Evolutionary conservation across 1,284 basidiomycete genomes (phyloP).

Genomic region (Trichosporon asahii): DNA sequence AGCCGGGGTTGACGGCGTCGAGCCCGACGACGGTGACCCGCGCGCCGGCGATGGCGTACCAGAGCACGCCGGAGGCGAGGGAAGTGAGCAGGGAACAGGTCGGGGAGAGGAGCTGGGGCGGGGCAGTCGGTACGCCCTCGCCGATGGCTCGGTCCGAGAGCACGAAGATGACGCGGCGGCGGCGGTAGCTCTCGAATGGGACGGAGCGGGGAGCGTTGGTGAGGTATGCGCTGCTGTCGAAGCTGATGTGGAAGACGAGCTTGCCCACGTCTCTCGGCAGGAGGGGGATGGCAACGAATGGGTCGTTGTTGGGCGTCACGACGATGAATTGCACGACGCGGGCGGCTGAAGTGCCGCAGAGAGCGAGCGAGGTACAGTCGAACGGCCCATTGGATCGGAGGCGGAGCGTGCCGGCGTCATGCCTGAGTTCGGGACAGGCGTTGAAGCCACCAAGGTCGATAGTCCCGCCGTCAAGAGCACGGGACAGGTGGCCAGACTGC

Average conservation of each 20-base stretch:
- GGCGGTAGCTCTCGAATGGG: not conserved
- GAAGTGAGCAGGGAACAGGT: not conserved
- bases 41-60: not conserved
- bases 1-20: not conserved
- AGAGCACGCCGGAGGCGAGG: not conserved
- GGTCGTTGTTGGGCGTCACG: not conserved
- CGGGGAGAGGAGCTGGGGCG: not conserved
- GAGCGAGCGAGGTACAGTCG: not conserved
- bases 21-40: not conserved
- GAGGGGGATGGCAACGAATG: not conserved
- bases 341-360: not conserved
- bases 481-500: not conserved
- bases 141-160: not conserved
- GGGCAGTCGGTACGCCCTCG: not conserved
- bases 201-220: not conserved
- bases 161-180: not conserved
- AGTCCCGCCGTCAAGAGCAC: not conserved
- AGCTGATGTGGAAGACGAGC: slow-evolving; percentile 6
- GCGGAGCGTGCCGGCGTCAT: not conserved
- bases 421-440: not conserved
- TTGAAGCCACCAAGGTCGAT: not conserved
- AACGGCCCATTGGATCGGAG: not conserved
- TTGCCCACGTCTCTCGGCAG: not conserved
- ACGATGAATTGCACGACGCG: not conserved
- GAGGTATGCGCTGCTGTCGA: not conserved